Evolutionary conservation across 75 land plant genomes (phyloP).

Genomic region (Picea sitchensis): DNA sequence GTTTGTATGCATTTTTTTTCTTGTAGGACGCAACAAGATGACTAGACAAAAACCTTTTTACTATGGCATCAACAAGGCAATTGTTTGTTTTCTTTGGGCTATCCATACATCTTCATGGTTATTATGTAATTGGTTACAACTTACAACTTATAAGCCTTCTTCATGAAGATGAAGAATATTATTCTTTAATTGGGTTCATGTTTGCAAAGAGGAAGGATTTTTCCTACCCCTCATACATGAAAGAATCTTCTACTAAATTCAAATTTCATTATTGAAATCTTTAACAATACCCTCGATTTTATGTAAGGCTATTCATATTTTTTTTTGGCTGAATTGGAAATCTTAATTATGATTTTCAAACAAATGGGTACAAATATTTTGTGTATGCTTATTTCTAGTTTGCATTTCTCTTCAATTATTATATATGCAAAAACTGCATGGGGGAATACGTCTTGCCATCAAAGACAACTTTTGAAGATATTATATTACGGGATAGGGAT

Average conservation of each 20-base stretch:
- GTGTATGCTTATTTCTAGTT: neutral
- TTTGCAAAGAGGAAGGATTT: slow-evolving; percentile 3
- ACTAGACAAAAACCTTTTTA: neutral
- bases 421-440: neutral
- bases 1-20: neutral
- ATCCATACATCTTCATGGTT: neutral
- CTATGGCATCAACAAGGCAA: neutral
- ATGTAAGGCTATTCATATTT: neutral
- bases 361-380: neutral
- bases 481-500: neutral
- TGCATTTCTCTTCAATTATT: neutral
- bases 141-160: neutral
- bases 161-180: neutral
- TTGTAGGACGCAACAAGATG: neutral
- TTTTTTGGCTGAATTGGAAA: neutral
- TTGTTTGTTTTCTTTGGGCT: neutral
- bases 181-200: neutral
- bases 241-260: neutral
- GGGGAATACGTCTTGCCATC: neutral
- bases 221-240: neutral
- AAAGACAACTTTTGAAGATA: slow-evolving; percentile 6
- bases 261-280: neutral
- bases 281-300: neutral
- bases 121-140: neutral
- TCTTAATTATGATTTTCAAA: neutral